Percentiles rank a stretch among this genome's conserved stretches.
These are phyloP conservation scores for Paraleonurus japonicus DNA, from an alignment of 257 asterid species.

Conservation along the genomic window DNA sequence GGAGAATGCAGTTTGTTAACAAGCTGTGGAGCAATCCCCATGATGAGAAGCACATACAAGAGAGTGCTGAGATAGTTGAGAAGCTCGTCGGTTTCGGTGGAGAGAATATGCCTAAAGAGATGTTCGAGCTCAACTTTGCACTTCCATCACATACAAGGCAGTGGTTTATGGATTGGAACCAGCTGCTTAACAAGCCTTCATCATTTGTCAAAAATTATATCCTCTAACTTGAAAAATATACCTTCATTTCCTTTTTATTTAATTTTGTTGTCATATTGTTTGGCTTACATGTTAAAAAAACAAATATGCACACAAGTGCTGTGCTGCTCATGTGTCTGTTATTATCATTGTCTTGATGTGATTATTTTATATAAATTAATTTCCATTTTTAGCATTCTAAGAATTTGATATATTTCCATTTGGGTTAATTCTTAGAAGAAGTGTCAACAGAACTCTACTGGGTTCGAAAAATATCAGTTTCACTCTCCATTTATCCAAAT, in stretches of 20 bases:
- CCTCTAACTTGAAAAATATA: constrained; percentile 30
- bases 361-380: not conserved
- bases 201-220: constrained; percentile 51
- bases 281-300: not conserved
- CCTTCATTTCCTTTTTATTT: not conserved
- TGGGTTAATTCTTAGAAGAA: not conserved
- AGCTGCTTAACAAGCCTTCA: constrained; percentile 71
- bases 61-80: constrained; percentile 88
- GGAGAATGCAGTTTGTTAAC: constrained; percentile 75
- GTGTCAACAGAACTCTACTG: too few relatives aligned
- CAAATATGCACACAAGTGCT: not conserved
- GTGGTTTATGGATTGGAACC: constrained; percentile 90
- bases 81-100: constrained; percentile 84
- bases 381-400: not conserved
- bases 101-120: constrained; percentile 82
- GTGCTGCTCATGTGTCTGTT: not conserved
- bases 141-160: constrained; percentile 81
- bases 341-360: not conserved
- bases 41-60: constrained; percentile 61
- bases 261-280: not conserved
- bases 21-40: constrained; percentile 80
- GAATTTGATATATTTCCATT: not conserved
- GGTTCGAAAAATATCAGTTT: too few relatives aligned
- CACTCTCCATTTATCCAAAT: too few relatives aligned
- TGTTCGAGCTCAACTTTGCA: constrained; percentile 87